A percentile compares a stretch with the other conserved stretches of the same genome.
These are phyloP conservation scores for Diospyros lotus DNA, from an alignment of 148 eudicot species.

Conservation along the genomic window DNA sequence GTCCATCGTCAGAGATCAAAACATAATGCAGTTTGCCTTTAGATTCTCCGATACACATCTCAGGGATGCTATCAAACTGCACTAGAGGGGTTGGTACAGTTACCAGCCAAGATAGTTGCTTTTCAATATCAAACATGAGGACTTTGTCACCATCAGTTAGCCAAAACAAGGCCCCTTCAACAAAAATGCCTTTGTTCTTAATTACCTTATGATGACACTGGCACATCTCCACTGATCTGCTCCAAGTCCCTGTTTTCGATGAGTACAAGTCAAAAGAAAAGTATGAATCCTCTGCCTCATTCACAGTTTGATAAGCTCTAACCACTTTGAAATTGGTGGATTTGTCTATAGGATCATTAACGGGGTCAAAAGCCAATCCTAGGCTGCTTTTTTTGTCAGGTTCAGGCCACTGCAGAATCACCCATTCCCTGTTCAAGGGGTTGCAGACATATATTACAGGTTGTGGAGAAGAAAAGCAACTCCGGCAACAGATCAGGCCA, in stretches of 20 bases:
- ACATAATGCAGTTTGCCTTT: slow-evolving; percentile 27
- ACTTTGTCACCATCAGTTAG: slow-evolving; percentile 33
- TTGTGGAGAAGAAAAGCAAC: slow-evolving; percentile 25
- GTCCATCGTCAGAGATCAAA: slow-evolving; percentile 30
- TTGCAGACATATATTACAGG: slow-evolving; percentile 38
- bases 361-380: slow-evolving; percentile 39
- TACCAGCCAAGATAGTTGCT: slow-evolving; percentile 30
- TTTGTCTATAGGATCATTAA: slow-evolving; percentile 13
- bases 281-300: slow-evolving; percentile 15
- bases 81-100: slow-evolving; percentile 22
- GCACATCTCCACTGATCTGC: slow-evolving; percentile 24
- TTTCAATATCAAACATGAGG: slow-evolving; percentile 32
- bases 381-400: slow-evolving; percentile 15
- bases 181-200: slow-evolving; percentile 29
- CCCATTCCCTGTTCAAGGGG: slow-evolving; percentile 39
- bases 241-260: slow-evolving; percentile 30
- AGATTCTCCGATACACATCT: slow-evolving; percentile 40
- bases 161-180: slow-evolving; percentile 30
- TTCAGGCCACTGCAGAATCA: slow-evolving; percentile 20
- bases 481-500: slow-evolving; percentile 43
- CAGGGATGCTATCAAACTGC: slow-evolving; percentile 14
- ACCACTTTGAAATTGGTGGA: slow-evolving; percentile 33
- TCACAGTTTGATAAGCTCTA: slow-evolving; percentile 13
- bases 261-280: slow-evolving; percentile 27
- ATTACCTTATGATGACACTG: slow-evolving; percentile 14